Base-by-base conservation (phyloP, 164 flowering plant genomes). In the Magnolia changhungtana region DNA sequence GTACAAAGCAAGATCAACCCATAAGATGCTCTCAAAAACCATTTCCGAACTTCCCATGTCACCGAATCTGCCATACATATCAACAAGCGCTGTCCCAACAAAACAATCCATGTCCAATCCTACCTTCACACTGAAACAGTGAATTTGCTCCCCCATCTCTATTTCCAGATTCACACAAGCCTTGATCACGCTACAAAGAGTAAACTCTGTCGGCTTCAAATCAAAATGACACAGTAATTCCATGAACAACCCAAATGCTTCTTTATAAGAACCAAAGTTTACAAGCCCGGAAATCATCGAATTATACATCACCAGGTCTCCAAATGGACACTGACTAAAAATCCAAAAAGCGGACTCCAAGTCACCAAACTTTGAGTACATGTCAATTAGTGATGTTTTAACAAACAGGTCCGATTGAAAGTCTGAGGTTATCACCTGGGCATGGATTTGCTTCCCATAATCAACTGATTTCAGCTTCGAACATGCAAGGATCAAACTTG, bases 61-160 rank as follows among this genome's bases (percentile, higher is more conserved):
- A 71, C 93, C 89, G 59, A 91, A 90, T 68, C 92, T 94, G 0
- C 89, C 90, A 78, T 96, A 96, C 98, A 96, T 92, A 83, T 94
- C 97, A 9, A 92, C 89, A 72, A 92, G 49, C 2, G 98, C 87
- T 78, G 96, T 94, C 69, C 91, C 95, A 55, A 94, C 97, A 74
- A 87, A 91, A 80, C 92, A 89, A 83, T 94, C 90, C 13, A 6
- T 21, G 31, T 81, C 87, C 80, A 66, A 90, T 75, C 97, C 98
- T 71, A 82, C 82, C 78, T 89, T 91, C 77, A 90, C 24, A 59
- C 79, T 86, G 19, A 90, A 78, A 8, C 86, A 82, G 83, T 94
- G 97, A 0, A 94, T 19, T 27, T 82, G 83, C 72, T 77, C 68
- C n/a, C 97, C 98, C 31, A 84, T 59, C 67, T 83, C 59, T 8